Evolutionary conservation across 2,329 filamentous ascomycete species (phyloP), one percentile per base, ranked within the genome.

Genomic region (Zymoseptoria crescenta): DNA sequence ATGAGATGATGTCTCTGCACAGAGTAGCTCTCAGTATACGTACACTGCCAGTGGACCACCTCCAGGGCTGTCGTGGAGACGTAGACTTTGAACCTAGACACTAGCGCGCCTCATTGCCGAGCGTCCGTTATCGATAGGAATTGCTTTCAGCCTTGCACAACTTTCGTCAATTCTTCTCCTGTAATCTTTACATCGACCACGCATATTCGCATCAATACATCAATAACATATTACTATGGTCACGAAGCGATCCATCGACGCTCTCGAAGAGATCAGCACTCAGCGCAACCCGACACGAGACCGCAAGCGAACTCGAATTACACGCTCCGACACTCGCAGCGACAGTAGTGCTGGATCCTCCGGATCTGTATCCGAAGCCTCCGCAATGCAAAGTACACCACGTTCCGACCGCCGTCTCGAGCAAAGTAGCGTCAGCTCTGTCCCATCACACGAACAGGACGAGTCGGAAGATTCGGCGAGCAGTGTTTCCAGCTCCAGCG

Each of bases 261-360:
- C 13, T 29, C 24, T 19, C 13, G 51, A 52, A 52, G 24, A 52
- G 24, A 21, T 51, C 16, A 10, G 45, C 56, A 9, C 27, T 56
- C 24, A 21, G 10, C 27, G 49, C 41, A 8, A 30, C 48, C 8
- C 48, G 7, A 20, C 21, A 35, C 24, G 20, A 16, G n/a, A 28
- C 35, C 54, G 9, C 2, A 61, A 61, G 30, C 59, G 59, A 21
- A 51, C 56, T 30, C 55, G 51, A 41, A 24, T 56, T 13, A 50
- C 53, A 20, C 35, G 56, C n/a, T 30, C 27, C 29, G 54, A 56
- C 9, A 24, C 48, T 28, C 57, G 29, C 16, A 57, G 56, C 28
- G 53, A 58, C 50, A 58, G 56, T 45, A 58, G 59, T 52, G 50
- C 35, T 13, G 28, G 20, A 10, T 41, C 56, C 13, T 49, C 27